These are phyloP conservation scores for Phytophthora ohioensis DNA, from an alignment of 352 stramenopile genomes.

Conservation along the genomic window DNA sequence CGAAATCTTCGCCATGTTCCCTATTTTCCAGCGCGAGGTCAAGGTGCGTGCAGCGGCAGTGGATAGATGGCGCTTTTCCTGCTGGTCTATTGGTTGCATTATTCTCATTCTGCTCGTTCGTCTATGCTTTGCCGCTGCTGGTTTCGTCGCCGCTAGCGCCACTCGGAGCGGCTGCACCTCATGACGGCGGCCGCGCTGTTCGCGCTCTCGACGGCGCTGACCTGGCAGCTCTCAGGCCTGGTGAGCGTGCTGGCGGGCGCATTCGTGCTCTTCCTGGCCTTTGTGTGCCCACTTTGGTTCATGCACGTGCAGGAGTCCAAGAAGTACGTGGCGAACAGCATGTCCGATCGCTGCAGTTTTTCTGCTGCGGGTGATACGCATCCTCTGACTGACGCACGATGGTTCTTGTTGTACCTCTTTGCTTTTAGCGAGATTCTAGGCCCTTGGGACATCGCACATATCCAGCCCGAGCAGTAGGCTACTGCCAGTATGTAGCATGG, in stretches of 20 bases:
- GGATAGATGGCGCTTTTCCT: slow-evolving; percentile 4
- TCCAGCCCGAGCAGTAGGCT: slow-evolving; percentile 67
- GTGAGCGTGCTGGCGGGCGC: slow-evolving; percentile 69
- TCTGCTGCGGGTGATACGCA: slow-evolving; percentile 17
- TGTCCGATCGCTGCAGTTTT: slow-evolving; percentile 16
- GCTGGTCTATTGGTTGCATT: not conserved
- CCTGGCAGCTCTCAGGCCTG: slow-evolving; percentile 77
- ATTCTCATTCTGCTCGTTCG: slow-evolving; percentile 13
- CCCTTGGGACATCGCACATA: slow-evolving; percentile 92
- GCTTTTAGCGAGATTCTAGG: slow-evolving; percentile 83
- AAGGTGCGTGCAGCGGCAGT: slow-evolving; percentile 55
- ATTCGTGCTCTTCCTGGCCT: slow-evolving; percentile 83
- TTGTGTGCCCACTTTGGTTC: slow-evolving; percentile 91
- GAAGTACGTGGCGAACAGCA: slow-evolving; percentile 62
- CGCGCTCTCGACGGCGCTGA: slow-evolving; percentile 68
- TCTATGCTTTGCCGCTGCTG: slow-evolving; percentile 5
- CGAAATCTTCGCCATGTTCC: slow-evolving; percentile 92
- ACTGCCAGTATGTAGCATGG: not conserved
- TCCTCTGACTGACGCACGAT: slow-evolving; percentile 31
- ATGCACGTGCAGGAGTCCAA: slow-evolving; percentile 93
- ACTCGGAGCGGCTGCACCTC: slow-evolving; percentile 76
- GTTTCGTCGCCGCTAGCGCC: slow-evolving; percentile 38
- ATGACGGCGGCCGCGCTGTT: slow-evolving; percentile 78
- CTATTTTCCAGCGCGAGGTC: slow-evolving; percentile 85
- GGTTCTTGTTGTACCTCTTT: slow-evolving; percentile 27